Conservation (phyloP, 495 filamentous ascomycete genomes). For the Neurospora sublineolata region DNA sequence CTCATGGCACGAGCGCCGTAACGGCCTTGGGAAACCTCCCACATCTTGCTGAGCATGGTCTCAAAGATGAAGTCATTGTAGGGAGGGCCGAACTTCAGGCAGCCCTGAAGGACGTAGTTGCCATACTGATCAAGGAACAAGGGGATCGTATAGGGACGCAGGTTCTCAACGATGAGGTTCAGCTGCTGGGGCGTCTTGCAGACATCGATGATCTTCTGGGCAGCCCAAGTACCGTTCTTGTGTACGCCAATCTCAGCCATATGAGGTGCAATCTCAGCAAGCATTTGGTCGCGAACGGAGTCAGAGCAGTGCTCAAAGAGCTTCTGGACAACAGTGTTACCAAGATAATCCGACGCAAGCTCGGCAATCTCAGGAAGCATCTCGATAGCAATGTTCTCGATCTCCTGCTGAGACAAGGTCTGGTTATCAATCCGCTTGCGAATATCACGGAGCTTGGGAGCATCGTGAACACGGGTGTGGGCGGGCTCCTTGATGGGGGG, state of each 20-base stretch:
- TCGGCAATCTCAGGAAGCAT: conserved; percentile 97
- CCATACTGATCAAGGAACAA: conserved; percentile 96
- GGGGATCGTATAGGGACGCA: conserved; percentile 76
- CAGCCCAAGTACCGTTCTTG: conserved; percentile 99
- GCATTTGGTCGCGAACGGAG: conserved; percentile 79
- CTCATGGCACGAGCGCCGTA: conserved; percentile 95
- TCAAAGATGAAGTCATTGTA: conserved; percentile 97
- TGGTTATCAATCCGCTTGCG: conserved; percentile 96
- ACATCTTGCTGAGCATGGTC: conserved; percentile 88
- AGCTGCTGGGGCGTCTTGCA: conserved; percentile 77
- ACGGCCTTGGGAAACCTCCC: conserved; percentile 85
- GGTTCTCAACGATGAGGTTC: conserved; percentile 66
- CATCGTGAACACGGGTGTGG: conserved; percentile 85
- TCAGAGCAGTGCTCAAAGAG: conserved; percentile 95
- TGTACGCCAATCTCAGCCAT: conserved; percentile 94
- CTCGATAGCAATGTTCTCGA: conserved; percentile 78
- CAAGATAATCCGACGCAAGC: conserved; percentile 86
- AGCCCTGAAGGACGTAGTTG: conserved; percentile 96
- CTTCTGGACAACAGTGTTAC: conserved; percentile 99
- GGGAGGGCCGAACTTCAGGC: conserved; percentile 76
- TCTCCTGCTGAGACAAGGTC: conserved; percentile 69
- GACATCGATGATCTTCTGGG: conserved; percentile 97
- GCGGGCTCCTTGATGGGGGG: conserved; percentile 80
- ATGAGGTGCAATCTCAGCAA: conserved; percentile 76
- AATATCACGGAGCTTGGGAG: conserved; percentile 89